phyloP scores from a whole-genome alignment of 2,329 filamentous ascomycete genomes.

The Sphaceloma murrayae region DNA sequence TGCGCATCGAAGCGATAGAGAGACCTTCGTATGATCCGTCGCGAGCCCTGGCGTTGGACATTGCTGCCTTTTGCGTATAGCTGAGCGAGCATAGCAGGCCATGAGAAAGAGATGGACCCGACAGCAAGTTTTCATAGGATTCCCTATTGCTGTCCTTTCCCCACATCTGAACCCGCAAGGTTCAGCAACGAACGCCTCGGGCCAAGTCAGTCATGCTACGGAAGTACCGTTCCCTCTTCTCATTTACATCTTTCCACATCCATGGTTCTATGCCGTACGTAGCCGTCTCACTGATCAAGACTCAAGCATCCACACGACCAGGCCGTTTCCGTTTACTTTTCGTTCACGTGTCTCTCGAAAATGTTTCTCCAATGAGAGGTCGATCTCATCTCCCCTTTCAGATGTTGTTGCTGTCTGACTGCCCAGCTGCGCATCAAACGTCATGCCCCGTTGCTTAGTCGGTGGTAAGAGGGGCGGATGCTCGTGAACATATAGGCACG shows the following conservation, averaged over 20 bases:
- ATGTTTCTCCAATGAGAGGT: conserved; percentile 8
- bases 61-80: too few species aligned
- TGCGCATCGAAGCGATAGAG: too few species aligned
- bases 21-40: too few species aligned
- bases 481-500: conserved; percentile 13
- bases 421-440: conserved; percentile 3
- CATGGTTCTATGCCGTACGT: conserved; percentile 9
- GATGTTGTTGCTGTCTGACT: conserved; percentile 12
- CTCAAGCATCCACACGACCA: conserved; percentile 14
- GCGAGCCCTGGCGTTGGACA: too few species aligned
- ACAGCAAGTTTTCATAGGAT: too few species aligned
- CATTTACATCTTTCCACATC: not conserved
- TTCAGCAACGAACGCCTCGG: conserved; percentile 9
- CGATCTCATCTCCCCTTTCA: not conserved
- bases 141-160: conserved; percentile 2
- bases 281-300: conserved; percentile 10
- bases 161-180: not conserved
- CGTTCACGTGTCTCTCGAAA: conserved; percentile 9
- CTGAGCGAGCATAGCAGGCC: too few species aligned
- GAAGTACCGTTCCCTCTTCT: too few species aligned
- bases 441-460: not conserved
- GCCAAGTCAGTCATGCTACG: conserved; percentile 5
- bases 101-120: too few species aligned
- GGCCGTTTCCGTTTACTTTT: conserved; percentile 16
- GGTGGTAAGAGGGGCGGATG: not conserved